phyloP scores from a whole-genome alignment of 192 early-diverging fungal genomes.

The Lobosporangium transversale region DNA sequence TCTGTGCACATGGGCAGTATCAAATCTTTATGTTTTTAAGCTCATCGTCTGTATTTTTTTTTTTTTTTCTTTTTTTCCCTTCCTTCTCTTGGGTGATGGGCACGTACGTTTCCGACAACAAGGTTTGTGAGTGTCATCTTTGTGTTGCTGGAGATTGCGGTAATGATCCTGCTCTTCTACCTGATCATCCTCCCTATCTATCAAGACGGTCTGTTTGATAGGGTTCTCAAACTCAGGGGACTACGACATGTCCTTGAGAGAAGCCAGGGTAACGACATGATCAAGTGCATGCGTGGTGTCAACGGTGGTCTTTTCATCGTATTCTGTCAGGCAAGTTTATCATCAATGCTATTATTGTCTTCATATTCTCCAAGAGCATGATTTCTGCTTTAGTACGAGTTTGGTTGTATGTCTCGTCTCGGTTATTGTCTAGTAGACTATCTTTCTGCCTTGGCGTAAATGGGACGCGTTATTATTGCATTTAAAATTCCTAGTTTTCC shows the following conservation, averaged over 20 bases:
- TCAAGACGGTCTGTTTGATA: slow-evolving; percentile 69
- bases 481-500: too few species aligned
- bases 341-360: neutral
- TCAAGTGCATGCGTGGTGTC: slow-evolving; percentile 59
- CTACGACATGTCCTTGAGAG: slow-evolving; percentile 56
- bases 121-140: slow-evolving; percentile 65
- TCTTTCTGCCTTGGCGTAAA: neutral
- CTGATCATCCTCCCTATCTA: slow-evolving; percentile 66
- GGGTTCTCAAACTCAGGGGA: slow-evolving; percentile 59
- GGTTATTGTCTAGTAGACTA: neutral
- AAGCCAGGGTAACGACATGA: slow-evolving; percentile 44
- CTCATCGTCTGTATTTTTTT: neutral
- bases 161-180: slow-evolving; percentile 65
- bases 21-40: too few species aligned
- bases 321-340: slow-evolving; percentile 44
- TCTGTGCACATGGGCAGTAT: neutral
- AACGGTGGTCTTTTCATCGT: slow-evolving; percentile 48
- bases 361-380: neutral
- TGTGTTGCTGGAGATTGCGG: slow-evolving; percentile 62
- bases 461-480: too few species aligned
- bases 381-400: too few species aligned
- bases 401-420: neutral
- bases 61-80: neutral
- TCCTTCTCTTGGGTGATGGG: neutral
- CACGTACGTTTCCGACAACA: neutral